A percentile compares a stretch with the other conserved stretches of the same genome.
phyloP scores from a whole-genome alignment of 73 alveolate species.

The Paramecium biaurelia region DNA sequence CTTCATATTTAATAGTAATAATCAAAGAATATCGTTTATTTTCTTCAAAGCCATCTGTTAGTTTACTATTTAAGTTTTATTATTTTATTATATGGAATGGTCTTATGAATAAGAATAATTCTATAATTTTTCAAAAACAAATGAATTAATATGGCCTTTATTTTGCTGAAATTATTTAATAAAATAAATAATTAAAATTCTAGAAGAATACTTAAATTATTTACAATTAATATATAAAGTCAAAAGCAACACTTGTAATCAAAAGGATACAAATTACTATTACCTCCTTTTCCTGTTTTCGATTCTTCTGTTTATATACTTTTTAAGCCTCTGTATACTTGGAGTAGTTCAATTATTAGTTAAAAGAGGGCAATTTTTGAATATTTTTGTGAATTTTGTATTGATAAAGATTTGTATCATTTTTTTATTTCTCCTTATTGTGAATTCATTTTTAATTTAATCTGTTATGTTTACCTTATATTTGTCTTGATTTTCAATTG shows the following conservation, averaged over 20 bases:
- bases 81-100: background rate
- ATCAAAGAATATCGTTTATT: background rate
- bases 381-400: too few relatives aligned
- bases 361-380: too few relatives aligned
- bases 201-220: too few relatives aligned
- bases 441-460: background rate
- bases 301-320: slow-evolving; percentile 43
- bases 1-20: background rate
- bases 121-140: background rate
- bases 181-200: background rate
- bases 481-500: background rate
- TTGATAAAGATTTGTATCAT: background rate
- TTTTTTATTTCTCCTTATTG: background rate
- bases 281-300: slow-evolving; percentile 54
- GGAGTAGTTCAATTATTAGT: background rate
- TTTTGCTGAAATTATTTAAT: background rate
- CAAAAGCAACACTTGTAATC: slow-evolving; percentile 23
- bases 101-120: background rate
- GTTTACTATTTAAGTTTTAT: background rate
- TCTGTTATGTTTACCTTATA: background rate
- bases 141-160: background rate
- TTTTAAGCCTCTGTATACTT: slow-evolving; percentile 53
- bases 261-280: slow-evolving; percentile 53
- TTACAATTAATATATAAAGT: background rate
- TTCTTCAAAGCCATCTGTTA: background rate